Conservation (phyloP, 192 early-diverging fungal species). For the Backusella circina region DNA sequence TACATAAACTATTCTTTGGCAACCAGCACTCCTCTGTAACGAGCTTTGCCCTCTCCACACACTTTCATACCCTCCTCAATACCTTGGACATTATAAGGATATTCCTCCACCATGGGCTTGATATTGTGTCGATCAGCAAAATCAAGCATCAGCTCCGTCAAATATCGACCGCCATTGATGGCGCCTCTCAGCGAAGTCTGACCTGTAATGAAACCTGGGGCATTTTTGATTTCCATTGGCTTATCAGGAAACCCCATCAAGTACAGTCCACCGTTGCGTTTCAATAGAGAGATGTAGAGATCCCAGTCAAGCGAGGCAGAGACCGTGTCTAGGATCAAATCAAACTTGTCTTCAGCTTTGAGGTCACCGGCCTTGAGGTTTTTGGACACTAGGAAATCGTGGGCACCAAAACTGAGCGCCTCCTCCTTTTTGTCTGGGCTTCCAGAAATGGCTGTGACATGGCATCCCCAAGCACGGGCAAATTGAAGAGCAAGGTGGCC, state of each 20-base stretch:
- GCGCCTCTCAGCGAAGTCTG: constrained; percentile 56
- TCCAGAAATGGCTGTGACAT: constrained; percentile 48
- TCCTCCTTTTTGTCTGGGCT: constrained; percentile 49
- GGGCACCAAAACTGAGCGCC: constrained; percentile 52
- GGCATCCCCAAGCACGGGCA: constrained; percentile 43
- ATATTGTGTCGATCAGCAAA: constrained; percentile 68
- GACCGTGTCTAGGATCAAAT: constrained; percentile 45
- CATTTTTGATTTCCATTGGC: constrained; percentile 33
- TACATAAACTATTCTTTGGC: constrained; percentile 16
- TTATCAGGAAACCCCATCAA: constrained; percentile 19
- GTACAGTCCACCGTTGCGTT: constrained; percentile 27
- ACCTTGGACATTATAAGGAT: constrained; percentile 50
- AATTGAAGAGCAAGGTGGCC: constrained; percentile 65
- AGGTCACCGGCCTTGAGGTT: constrained; percentile 15
- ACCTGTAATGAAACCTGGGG: constrained; percentile 27
- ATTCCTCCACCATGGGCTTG: constrained; percentile 60
- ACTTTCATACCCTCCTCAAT: constrained; percentile 56
- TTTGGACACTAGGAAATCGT: constrained; percentile 43
- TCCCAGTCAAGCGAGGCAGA: constrained; percentile 35
- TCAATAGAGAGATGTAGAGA: constrained; percentile 32
- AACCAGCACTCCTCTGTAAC: constrained; percentile 67
- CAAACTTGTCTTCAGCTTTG: constrained; percentile 28
- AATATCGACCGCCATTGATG: constrained; percentile 57
- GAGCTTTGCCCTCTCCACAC: constrained; percentile 50
- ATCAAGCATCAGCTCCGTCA: constrained; percentile 60